These are phyloP conservation scores for Chrysoporthe austroafricana DNA, from an alignment of 2,329 filamentous ascomycete species.

Conservation along the genomic window DNA sequence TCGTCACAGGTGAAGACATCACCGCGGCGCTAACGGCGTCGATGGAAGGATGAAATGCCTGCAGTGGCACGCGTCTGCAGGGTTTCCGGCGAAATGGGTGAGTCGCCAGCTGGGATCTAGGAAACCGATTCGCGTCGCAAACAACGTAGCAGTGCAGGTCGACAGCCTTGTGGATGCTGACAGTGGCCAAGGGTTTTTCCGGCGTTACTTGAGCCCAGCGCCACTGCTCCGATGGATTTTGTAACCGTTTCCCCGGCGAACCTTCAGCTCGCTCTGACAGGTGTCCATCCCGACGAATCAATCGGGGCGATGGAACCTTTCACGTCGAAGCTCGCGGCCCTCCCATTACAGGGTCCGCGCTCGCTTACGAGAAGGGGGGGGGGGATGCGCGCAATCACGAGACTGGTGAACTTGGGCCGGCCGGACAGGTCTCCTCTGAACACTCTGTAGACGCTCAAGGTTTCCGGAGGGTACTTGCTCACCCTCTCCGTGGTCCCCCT, in stretches of 20 bases:
- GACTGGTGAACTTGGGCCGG: not conserved
- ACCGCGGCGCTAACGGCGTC: not conserved
- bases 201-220: not conserved
- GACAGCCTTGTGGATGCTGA: not conserved
- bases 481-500: not conserved
- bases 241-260: not conserved
- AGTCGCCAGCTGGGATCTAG: not conserved
- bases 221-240: not conserved
- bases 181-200: not conserved
- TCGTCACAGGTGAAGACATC: not conserved
- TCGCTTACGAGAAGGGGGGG: not conserved
- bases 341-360: no score
- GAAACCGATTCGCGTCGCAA: not conserved
- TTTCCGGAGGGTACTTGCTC: not conserved
- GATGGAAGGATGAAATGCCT: not conserved
- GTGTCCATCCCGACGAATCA: not conserved
- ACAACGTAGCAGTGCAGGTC: not conserved
- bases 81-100: not conserved
- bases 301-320: no score
- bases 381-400: not conserved
- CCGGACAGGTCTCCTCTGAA: not conserved
- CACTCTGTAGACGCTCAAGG: not conserved
- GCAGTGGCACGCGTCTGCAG: not conserved
- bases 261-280: not conserved
- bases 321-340: no score